Evolutionary conservation across 345 rosid species (phyloP).

Genomic region (Eucalyptus sp.): DNA sequence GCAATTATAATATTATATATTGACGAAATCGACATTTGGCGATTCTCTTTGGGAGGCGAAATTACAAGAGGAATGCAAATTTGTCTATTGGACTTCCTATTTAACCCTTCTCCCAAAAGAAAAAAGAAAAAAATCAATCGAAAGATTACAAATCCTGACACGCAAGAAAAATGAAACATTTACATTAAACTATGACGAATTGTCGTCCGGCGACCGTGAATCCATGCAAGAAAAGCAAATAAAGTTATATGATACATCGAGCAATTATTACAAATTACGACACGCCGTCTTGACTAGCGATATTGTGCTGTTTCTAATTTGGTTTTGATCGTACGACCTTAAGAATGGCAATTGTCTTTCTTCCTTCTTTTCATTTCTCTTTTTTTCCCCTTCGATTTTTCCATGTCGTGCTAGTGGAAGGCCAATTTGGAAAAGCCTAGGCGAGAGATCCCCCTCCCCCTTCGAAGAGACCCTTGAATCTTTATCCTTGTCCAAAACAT

Average conservation of each 20-base stretch:
- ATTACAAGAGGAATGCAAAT: not conserved
- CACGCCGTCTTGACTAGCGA: rapidly evolving
- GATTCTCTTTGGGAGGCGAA: not conserved
- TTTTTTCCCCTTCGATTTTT: not conserved
- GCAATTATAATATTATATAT: not conserved
- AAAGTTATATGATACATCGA: not conserved
- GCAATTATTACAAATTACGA: not conserved
- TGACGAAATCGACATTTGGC: not conserved
- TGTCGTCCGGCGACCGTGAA: not conserved
- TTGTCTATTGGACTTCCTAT: not conserved
- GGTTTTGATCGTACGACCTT: not conserved
- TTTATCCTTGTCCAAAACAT: not conserved
- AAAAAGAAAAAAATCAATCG: not conserved
- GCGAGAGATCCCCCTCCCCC: not conserved
- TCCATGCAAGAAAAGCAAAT: not conserved
- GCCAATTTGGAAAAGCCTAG: not conserved
- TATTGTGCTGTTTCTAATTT: not conserved
- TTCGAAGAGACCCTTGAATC: not conserved
- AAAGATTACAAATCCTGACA: not conserved
- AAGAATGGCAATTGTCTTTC: not conserved
- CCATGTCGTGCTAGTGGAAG: not conserved
- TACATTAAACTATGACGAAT: not conserved
- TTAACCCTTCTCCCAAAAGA: not conserved
- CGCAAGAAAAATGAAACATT: not conserved
- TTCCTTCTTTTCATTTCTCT: not conserved